Evolutionary conservation across 305 asterid genomes (phyloP).

Genomic region (Fraxinus xanthoxyloides): DNA sequence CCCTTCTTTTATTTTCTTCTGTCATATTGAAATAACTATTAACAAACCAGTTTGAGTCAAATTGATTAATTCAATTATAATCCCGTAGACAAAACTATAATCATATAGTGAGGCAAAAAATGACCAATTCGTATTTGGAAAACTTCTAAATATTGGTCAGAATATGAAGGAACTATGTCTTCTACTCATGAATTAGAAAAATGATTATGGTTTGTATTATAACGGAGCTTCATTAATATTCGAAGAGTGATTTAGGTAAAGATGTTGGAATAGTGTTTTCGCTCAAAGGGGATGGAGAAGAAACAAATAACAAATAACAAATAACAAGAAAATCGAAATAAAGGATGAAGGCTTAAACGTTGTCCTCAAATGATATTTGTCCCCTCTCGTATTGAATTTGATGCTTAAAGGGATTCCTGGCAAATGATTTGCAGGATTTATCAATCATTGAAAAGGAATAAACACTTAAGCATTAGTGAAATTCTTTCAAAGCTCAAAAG

Average conservation of each 20-base stretch:
- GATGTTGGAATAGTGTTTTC: no score
- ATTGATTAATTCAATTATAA: neutral
- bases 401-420: no score
- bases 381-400: no score
- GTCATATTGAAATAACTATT: neutral
- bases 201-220: neutral
- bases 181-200: neutral
- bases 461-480: no score
- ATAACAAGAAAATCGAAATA: no score
- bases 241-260: neutral
- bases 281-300: no score
- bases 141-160: neutral
- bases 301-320: no score
- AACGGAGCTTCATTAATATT: neutral
- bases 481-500: no score
- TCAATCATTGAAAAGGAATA: no score
- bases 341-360: no score
- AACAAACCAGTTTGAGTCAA: neutral
- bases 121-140: neutral
- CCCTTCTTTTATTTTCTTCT: neutral
- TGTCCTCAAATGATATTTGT: no score
- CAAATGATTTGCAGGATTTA: no score
- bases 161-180: neutral
- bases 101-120: neutral
- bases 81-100: neutral